Evolutionary conservation across 495 filamentous ascomycete genomes (phyloP).

Genomic region (Annulohypoxylon nitens): DNA sequence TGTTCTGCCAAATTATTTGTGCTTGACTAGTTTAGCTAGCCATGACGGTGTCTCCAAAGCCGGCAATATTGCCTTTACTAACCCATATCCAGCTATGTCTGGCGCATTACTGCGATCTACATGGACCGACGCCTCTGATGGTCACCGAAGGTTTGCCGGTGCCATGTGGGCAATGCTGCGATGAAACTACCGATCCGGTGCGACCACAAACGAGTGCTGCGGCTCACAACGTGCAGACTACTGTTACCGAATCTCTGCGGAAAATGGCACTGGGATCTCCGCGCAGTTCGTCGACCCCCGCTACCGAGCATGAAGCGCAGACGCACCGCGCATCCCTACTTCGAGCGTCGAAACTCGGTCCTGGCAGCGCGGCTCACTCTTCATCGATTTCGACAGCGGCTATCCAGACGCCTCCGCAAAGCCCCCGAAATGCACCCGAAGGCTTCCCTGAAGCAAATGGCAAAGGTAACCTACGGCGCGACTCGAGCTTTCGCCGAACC

Average conservation of each 20-base stretch:
- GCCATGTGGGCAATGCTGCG: conserved; percentile 79
- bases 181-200: conserved; percentile 52
- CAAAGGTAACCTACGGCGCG: conserved; percentile 55
- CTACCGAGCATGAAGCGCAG: conserved; percentile 57
- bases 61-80: conserved; percentile 53
- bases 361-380: conserved; percentile 30
- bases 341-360: conserved; percentile 46
- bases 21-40: conserved; percentile 15
- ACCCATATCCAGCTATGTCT: conserved; percentile 81
- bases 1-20: conserved; percentile 12
- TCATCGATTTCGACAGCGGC: conserved; percentile 53
- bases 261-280: conserved; percentile 54
- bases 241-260: conserved; percentile 57
- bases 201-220: conserved; percentile 55
- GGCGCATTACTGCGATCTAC: conserved; percentile 95
- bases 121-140: conserved; percentile 94
- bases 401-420: conserved; percentile 73
- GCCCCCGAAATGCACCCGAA: conserved; percentile 63
- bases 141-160: conserved; percentile 90
- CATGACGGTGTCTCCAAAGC: conserved; percentile 47
- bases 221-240: conserved; percentile 49
- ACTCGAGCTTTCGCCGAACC: conserved; percentile 64
- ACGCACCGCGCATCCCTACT: conserved; percentile 56
- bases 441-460: conserved; percentile 47
- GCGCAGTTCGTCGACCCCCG: conserved; percentile 58